phyloP scores from a whole-genome alignment of 768 basidiomycete genomes.

The Boletus tylopilopsis region DNA sequence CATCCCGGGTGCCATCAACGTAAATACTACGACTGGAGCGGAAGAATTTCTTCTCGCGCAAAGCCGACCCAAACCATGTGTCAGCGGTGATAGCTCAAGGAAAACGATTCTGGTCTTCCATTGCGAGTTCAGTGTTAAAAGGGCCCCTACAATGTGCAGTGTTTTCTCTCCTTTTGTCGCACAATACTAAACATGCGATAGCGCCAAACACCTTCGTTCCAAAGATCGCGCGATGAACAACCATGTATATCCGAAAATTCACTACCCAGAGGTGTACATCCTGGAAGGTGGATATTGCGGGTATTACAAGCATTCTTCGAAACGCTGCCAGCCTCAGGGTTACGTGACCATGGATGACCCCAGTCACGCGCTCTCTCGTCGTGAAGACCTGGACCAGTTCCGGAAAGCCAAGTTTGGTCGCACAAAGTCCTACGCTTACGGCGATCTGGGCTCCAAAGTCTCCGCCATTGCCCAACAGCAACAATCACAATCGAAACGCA shows the following conservation, averaged over 20 bases:
- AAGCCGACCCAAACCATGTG: slow-evolving; percentile 59
- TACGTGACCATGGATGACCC: slow-evolving; percentile 98
- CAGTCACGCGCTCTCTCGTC: slow-evolving; percentile 69
- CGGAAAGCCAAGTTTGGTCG: slow-evolving; percentile 84
- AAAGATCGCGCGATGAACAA: slow-evolving; percentile 88
- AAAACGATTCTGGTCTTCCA: slow-evolving; percentile 94
- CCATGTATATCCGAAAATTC: slow-evolving; percentile 85
- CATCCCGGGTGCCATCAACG: slow-evolving; percentile 86
- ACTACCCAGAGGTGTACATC: slow-evolving; percentile 96
- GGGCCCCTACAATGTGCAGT: slow-evolving; percentile 92
- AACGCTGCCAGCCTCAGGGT: slow-evolving; percentile 72
- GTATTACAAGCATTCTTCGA: slow-evolving; percentile 68
- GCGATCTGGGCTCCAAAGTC: slow-evolving; percentile 56
- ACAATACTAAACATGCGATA: slow-evolving; percentile 29
- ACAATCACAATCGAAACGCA: slow-evolving; percentile 54
- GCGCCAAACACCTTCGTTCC: slow-evolving; percentile 90
- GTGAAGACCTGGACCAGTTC: slow-evolving; percentile 88
- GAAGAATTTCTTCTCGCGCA: slow-evolving; percentile 76
- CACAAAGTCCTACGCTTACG: slow-evolving; percentile 89
- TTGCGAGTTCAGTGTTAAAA: slow-evolving; percentile 94
- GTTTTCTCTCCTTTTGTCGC: not conserved
- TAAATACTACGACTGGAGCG: slow-evolving; percentile 75
- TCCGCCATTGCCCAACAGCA: slow-evolving; percentile 32
- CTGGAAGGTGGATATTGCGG: slow-evolving; percentile 94
- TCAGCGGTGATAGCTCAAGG: slow-evolving; percentile 67